Conservation (phyloP, 257 asterid species). For the Ophiorrhiza pumila region DNA sequence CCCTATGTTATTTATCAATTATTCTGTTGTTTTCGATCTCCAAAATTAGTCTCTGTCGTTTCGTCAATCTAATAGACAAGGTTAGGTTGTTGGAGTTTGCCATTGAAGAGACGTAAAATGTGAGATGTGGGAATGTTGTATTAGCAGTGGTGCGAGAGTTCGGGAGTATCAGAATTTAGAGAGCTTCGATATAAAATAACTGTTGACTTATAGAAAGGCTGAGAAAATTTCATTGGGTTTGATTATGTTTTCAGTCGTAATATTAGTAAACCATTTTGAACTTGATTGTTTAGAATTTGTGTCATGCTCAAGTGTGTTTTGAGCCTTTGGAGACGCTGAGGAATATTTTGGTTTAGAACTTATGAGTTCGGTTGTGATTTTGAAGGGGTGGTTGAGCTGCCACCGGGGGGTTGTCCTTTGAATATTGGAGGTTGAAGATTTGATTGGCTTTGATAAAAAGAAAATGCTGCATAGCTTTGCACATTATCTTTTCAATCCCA, state of each 20-base stretch:
- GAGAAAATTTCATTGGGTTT: not conserved
- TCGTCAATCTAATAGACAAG: not conserved
- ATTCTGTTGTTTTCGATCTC: no score
- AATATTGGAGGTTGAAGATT: not conserved
- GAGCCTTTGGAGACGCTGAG: not conserved
- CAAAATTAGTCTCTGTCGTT: not conserved
- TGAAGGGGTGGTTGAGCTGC: slow-evolving; percentile 7
- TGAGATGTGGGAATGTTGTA: no score
- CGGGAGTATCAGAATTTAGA: no score
- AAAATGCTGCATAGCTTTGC: no score
- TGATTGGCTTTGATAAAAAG: not conserved
- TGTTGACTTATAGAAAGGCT: not conserved
- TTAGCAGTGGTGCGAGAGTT: no score
- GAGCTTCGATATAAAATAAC: not conserved
- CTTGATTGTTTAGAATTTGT: not conserved
- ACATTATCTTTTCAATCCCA: no score
- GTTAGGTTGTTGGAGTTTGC: not conserved
- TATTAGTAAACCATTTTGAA: not conserved
- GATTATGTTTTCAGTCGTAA: not conserved
- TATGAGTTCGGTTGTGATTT: not conserved
- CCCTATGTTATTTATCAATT: no score
- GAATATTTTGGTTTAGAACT: not conserved
- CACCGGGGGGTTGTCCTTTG: not conserved
- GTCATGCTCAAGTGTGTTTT: not conserved
- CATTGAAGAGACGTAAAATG: not conserved